Evolutionary conservation across 768 basidiomycete species (phyloP).

Genomic region (Auricularia cornea): DNA sequence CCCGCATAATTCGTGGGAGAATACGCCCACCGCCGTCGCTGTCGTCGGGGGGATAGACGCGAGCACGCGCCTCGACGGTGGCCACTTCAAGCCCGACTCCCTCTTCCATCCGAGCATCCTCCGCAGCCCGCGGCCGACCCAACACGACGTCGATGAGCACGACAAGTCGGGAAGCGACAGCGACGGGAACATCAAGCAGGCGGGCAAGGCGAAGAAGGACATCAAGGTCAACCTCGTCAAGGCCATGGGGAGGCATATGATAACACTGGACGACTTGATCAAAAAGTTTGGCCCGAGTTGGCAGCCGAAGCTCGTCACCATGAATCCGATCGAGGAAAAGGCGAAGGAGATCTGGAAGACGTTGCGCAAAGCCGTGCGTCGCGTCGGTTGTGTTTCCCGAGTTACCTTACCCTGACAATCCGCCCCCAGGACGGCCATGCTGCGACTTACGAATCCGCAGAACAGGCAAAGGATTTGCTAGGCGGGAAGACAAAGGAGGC

Average conservation of each 20-base stretch:
- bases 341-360: neutral
- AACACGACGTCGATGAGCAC: neutral
- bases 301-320: neutral
- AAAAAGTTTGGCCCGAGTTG: neutral
- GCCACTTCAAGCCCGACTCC: neutral
- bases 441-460: neutral
- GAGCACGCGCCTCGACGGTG: neutral
- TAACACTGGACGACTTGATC: neutral
- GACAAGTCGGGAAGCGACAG: neutral
- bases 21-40: neutral
- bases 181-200: neutral
- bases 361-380: neutral
- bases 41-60: neutral
- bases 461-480: neutral
- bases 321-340: neutral
- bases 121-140: neutral
- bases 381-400: neutral
- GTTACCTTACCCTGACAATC: neutral
- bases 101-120: neutral
- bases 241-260: neutral
- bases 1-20: neutral
- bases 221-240: neutral
- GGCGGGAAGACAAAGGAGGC: neutral
- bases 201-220: neutral
- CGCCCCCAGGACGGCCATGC: neutral